phyloP scores from a whole-genome alignment of 768 basidiomycete species.

The Phanerochaete carnosa region DNA sequence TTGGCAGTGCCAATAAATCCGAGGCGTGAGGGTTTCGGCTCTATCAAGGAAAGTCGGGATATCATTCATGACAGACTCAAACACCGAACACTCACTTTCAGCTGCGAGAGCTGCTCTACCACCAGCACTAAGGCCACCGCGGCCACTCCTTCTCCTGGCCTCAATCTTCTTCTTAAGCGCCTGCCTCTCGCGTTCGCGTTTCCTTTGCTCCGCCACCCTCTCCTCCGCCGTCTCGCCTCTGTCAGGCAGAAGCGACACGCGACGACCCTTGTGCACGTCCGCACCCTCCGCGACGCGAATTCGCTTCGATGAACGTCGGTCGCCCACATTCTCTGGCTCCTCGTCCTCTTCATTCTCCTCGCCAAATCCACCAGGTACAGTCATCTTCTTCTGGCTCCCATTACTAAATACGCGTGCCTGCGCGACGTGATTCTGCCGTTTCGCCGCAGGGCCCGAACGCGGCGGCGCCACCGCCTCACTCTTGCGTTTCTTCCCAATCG shows the following conservation, averaged over 20 bases:
- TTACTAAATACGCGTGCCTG: slow-evolving; percentile 47
- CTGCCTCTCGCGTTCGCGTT: slow-evolving; percentile 46
- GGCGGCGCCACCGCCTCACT: slow-evolving; percentile 49
- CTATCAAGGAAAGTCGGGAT: slow-evolving; percentile 18
- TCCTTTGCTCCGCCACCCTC: slow-evolving; percentile 27
- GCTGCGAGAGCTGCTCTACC: slow-evolving; percentile 22
- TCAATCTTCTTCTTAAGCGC: slow-evolving; percentile 59
- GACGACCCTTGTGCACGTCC: slow-evolving; percentile 31
- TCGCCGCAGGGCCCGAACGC: slow-evolving; percentile 20
- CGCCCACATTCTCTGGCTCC: slow-evolving; percentile 29
- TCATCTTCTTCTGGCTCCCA: slow-evolving; percentile 38
- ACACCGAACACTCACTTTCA: slow-evolving; percentile 37
- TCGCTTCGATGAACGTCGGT: slow-evolving; percentile 43
- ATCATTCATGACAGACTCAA: background rate
- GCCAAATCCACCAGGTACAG: slow-evolving; percentile 56
- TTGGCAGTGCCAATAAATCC: slow-evolving; percentile 72
- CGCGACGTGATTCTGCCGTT: slow-evolving; percentile 25
- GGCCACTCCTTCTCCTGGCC: slow-evolving; percentile 68
- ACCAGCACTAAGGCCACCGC: slow-evolving; percentile 41
- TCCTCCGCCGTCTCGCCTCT: slow-evolving; percentile 14
- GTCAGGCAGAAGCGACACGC: slow-evolving; percentile 31
- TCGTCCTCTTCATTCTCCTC: slow-evolving; percentile 43
- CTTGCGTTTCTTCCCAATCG: slow-evolving; percentile 37
- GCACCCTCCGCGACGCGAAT: slow-evolving; percentile 34
- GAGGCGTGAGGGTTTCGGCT: slow-evolving; percentile 51